Conservation (phyloP, 2,329 filamentous ascomycete species). For the Shiraia sp. region DNA sequence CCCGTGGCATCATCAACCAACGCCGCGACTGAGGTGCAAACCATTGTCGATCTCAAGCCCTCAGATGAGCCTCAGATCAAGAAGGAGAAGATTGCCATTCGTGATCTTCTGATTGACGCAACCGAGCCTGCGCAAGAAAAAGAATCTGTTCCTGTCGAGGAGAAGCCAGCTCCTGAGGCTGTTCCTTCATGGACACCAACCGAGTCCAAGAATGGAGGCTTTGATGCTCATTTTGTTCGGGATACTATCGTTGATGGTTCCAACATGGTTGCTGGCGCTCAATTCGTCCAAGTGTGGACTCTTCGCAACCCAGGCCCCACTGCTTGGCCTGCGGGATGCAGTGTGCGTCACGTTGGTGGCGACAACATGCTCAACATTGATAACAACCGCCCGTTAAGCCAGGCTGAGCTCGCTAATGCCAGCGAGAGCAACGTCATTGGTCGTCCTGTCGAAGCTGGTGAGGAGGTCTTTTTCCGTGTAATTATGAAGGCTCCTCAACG, state of each 20-base stretch:
- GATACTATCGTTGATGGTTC: constrained; percentile 83
- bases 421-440: constrained; percentile 81
- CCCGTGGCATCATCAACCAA: constrained; percentile 54
- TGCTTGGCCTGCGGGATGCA: constrained; percentile 86
- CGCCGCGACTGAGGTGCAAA: constrained; percentile 67
- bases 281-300: constrained; percentile 90
- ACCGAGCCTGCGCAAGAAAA: constrained; percentile 40
- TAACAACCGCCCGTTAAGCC: constrained; percentile 75
- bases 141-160: constrained; percentile 21
- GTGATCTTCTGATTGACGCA: constrained; percentile 42
- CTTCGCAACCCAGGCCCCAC: constrained; percentile 80
- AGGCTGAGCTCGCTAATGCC: constrained; percentile 74
- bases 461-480: constrained; percentile 80
- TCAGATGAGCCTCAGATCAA: constrained; percentile 49
- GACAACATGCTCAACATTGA: constrained; percentile 96
- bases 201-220: constrained; percentile 36
- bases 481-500: constrained; percentile 79
- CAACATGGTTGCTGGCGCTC: constrained; percentile 67
- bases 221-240: constrained; percentile 71
- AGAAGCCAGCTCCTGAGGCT: constrained; percentile 11
- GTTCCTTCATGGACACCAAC: constrained; percentile 13
- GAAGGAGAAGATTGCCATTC: constrained; percentile 49
- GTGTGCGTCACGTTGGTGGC: constrained; percentile 87
- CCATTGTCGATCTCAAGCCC: constrained; percentile 63
- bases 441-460: constrained; percentile 69